These are phyloP conservation scores for Ulmus americana DNA, from an alignment of 331 rosid genomes.

Conservation along the genomic window DNA sequence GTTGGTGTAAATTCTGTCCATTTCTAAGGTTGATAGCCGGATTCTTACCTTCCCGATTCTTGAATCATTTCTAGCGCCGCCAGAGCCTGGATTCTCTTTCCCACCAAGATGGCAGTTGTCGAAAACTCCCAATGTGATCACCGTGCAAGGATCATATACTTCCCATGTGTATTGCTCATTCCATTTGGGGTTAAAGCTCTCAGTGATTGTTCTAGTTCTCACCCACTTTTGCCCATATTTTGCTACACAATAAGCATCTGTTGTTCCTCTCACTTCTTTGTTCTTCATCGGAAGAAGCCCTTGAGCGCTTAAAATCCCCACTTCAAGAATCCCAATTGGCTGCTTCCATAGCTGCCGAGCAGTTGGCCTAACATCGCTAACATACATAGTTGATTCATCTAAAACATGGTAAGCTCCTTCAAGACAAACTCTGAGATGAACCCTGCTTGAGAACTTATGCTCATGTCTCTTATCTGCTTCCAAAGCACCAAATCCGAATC, in stretches of 20 bases:
- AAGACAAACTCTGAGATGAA: slow-evolving; percentile 47
- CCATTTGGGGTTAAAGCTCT: slow-evolving; percentile 45
- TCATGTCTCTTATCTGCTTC: slow-evolving; percentile 51
- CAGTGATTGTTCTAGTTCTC: slow-evolving; percentile 41
- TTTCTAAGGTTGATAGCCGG: slow-evolving; percentile 48
- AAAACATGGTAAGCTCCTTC: slow-evolving; percentile 61
- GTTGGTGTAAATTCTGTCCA: slow-evolving; percentile 53
- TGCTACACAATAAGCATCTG: slow-evolving; percentile 56
- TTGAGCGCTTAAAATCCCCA: slow-evolving; percentile 56
- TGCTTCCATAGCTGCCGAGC: slow-evolving; percentile 60
- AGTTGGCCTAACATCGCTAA: slow-evolving; percentile 54
- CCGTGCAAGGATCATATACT: slow-evolving; percentile 57
- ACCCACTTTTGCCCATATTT: slow-evolving; percentile 64
- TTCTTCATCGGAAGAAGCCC: slow-evolving; percentile 50
- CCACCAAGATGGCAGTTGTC: slow-evolving; percentile 52
- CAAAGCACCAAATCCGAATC: slow-evolving; percentile 44
- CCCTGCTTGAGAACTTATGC: slow-evolving; percentile 41
- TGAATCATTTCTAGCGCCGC: slow-evolving; percentile 30
- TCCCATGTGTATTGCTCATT: slow-evolving; percentile 63
- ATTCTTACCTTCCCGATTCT: slow-evolving; percentile 54
- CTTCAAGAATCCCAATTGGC: slow-evolving; percentile 52
- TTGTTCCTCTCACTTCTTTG: slow-evolving; percentile 35
- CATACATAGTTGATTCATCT: slow-evolving; percentile 54
- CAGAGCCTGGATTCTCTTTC: slow-evolving; percentile 22
- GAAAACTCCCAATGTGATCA: slow-evolving; percentile 50